Percentiles rank a stretch among this genome's conserved stretches.
Evolutionary conservation across 2,329 filamentous ascomycete species (phyloP).

Genomic region (Alternaria longipes): DNA sequence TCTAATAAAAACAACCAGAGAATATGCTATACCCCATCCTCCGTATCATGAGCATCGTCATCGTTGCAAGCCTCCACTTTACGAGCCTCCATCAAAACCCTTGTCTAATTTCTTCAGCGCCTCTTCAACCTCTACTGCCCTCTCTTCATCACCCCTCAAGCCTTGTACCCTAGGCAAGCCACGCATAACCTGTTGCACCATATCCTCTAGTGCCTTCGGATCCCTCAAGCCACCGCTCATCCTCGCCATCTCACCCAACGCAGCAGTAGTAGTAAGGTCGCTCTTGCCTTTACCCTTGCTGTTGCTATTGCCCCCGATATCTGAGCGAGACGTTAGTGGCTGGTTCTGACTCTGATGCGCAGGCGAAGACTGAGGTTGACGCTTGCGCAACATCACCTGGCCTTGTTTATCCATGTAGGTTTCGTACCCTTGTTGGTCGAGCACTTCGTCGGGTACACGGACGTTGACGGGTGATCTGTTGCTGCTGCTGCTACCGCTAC

Average conservation of each 20-base stretch:
- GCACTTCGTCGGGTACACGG: slow-evolving; percentile 58
- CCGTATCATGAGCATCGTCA: too few relatives aligned
- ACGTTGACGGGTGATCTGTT: slow-evolving; percentile 38
- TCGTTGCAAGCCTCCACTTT: slow-evolving; percentile 16
- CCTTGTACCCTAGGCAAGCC: slow-evolving; percentile 54
- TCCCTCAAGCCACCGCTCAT: slow-evolving; percentile 44
- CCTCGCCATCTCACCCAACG: not conserved
- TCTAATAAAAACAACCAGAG: not conserved
- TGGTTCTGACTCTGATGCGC: slow-evolving; percentile 6
- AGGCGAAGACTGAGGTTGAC: slow-evolving; percentile 37
- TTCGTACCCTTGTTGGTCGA: slow-evolving; percentile 60
- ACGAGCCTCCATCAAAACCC: slow-evolving; percentile 41
- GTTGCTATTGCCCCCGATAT: slow-evolving; percentile 7
- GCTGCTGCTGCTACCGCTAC: not conserved
- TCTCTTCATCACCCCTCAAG: slow-evolving; percentile 52
- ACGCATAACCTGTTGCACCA: slow-evolving; percentile 59
- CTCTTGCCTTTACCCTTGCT: slow-evolving; percentile 34
- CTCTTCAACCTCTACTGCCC: slow-evolving; percentile 47
- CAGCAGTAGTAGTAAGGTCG: slow-evolving; percentile 30
- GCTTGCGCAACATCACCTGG: slow-evolving; percentile 58
- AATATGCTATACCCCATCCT: not conserved
- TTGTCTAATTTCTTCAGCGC: slow-evolving; percentile 58
- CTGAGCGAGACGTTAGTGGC: slow-evolving; percentile 16
- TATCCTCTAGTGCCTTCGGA: slow-evolving; percentile 54
- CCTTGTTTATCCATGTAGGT: slow-evolving; percentile 61